These are phyloP conservation scores for Lachancea waltii DNA, from an alignment of 805 yeast genomes.

Conservation along the genomic window DNA sequence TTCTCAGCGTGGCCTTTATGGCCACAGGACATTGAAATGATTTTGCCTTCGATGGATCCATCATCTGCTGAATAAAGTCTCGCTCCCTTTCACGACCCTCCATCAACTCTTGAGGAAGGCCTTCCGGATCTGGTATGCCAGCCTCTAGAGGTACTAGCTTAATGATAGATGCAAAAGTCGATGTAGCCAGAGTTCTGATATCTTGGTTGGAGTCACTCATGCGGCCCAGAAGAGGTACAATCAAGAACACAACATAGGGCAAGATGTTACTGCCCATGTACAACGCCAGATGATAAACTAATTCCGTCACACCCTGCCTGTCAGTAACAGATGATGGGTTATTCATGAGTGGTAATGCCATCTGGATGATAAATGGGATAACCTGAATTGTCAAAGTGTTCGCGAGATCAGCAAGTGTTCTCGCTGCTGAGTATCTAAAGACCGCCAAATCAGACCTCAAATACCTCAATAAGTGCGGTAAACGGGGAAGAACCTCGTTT, in stretches of 20 bases:
- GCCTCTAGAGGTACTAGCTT: slow-evolving; percentile 95
- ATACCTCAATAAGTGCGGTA: slow-evolving; percentile 47
- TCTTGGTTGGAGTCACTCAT: slow-evolving; percentile 94
- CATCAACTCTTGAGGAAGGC: slow-evolving; percentile 75
- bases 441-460: slow-evolving; percentile 72
- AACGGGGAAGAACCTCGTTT: slow-evolving; percentile 42
- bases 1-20: slow-evolving; percentile 85
- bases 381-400: slow-evolving; percentile 60
- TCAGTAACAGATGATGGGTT: slow-evolving; percentile 63
- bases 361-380: slow-evolving; percentile 72
- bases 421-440: slow-evolving; percentile 83
- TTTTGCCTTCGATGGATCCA: slow-evolving; percentile 88
- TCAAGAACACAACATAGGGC: slow-evolving; percentile 91
- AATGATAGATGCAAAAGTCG: slow-evolving; percentile 93
- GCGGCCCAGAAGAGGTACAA: slow-evolving; percentile 93
- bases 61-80: slow-evolving; percentile 92
- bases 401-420: slow-evolving; percentile 77
- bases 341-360: slow-evolving; percentile 70
- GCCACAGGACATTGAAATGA: slow-evolving; percentile 86
- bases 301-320: slow-evolving; percentile 92
- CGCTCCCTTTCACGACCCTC: slow-evolving; percentile 91
- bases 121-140: slow-evolving; percentile 92
- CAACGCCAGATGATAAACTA: slow-evolving; percentile 75
- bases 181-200: slow-evolving; percentile 85
- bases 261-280: slow-evolving; percentile 84